Evolutionary conservation across 2,329 filamentous ascomycete species (phyloP).

Genomic region (Emmonsiellopsis sp.): DNA sequence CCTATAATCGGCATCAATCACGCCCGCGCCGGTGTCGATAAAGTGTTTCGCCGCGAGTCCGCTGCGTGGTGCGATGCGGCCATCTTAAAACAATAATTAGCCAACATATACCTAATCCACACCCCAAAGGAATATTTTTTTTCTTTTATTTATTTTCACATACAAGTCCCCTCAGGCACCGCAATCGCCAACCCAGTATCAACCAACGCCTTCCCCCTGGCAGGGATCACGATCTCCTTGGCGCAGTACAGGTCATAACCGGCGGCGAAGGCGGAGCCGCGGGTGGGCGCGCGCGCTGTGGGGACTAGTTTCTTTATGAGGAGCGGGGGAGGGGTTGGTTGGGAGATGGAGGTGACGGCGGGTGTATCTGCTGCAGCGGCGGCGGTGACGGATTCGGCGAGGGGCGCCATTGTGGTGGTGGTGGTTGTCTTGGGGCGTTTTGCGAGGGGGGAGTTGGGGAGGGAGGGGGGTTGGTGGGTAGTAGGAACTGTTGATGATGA

Average conservation of each 20-base stretch:
- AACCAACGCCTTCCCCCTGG: slow-evolving; percentile 74
- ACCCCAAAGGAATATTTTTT: too few relatives aligned
- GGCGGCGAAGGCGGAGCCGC: slow-evolving; percentile 80
- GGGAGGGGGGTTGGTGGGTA: slow-evolving; percentile 44
- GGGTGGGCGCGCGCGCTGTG: slow-evolving; percentile 72
- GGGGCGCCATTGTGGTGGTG: slow-evolving; percentile 21
- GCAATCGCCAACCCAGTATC: slow-evolving; percentile 88
- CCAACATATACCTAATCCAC: too few relatives aligned
- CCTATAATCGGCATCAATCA: slow-evolving; percentile 96
- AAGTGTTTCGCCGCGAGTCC: slow-evolving; percentile 88
- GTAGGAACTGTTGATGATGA: slow-evolving; percentile 9
- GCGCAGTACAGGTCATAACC: slow-evolving; percentile 89
- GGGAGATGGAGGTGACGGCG: slow-evolving; percentile 29
- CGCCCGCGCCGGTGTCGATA: slow-evolving; percentile 91
- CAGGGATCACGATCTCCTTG: slow-evolving; percentile 64
- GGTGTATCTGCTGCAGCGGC: slow-evolving; percentile 16
- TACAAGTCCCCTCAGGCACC: slow-evolving; percentile 83
- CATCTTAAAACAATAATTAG: slow-evolving; percentile 48
- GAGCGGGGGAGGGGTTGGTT: slow-evolving; percentile 49
- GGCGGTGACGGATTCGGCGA: slow-evolving; percentile 16
- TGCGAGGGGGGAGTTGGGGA: slow-evolving; percentile 63
- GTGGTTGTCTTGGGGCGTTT: slow-evolving; percentile 62
- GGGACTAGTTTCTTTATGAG: slow-evolving; percentile 81
- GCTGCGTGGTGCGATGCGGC: slow-evolving; percentile 82
- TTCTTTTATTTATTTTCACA: slow-evolving; percentile 23